Evolutionary conservation across 2,329 filamentous ascomycete genomes (phyloP), one percentile per base, ranked within the genome.

Genomic region (Beauveria bassiana): DNA sequence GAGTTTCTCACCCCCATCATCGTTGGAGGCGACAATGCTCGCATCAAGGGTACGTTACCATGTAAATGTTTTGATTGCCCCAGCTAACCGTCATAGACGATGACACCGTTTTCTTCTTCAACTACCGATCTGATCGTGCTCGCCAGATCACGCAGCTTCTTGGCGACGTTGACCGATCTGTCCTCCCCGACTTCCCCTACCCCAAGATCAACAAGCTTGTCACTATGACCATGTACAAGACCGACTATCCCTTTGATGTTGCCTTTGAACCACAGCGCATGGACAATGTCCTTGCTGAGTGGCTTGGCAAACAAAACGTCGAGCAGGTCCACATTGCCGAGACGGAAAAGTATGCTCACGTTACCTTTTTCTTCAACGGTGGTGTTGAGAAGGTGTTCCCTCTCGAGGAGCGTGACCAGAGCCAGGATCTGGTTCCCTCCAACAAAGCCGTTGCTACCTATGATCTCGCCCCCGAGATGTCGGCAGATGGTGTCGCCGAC

Each of bases 311-410:
- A 81, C 89, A 98, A 77, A 85, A 84, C 50, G 82, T 96, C 65
- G 88, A 93, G 80, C 95, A 99, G 79, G 95, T 93, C 68, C 95
- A 99, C 80, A 85, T 98, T 68, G 95, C 95, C 62, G 95, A 99
- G 84, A 99, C 95, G 2, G 95, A 99, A 78, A 99, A 99, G 82
- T 99, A 99, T 76, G 95, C 95, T 42, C 95, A 99, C 79, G 95
- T 99, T 66, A 98, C 95, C 62, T 98, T 98, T 85, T 98, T 98
- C 85, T 98, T 98, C 87, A 99, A 99, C 79, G 95, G 95, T 62
- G 95, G 95, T 72, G 90, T 96, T 59, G 95, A 99, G 81, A 96
- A 97, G 81, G 90, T 91, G 65, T 99, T 97, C 78, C 86, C 89
- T 59, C 88, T 92, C 53, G 95, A 99, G 79, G 86, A 88, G 65